phyloP scores from a whole-genome alignment of 2,329 filamentous ascomycete species.

The Sporothrix euskadiensis region DNA sequence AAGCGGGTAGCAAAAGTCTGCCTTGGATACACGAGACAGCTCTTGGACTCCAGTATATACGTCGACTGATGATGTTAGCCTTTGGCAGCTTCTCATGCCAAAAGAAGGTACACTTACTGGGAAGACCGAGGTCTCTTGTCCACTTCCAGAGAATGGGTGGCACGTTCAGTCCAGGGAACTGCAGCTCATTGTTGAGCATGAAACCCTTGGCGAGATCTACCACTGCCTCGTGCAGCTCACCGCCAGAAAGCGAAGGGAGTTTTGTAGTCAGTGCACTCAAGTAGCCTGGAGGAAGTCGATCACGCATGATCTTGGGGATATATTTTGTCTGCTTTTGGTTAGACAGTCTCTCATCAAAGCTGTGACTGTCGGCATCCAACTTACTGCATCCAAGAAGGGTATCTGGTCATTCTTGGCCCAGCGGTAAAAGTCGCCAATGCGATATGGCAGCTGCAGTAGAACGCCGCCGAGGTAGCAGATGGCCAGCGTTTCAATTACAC shows the following conservation, averaged over 20 bases:
- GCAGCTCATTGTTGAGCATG: conserved; percentile 65
- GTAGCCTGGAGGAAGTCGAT: conserved; percentile 63
- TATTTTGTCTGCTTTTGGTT: conserved; percentile 56
- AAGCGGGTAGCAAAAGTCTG: conserved; percentile 61
- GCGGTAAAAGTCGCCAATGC: conserved; percentile 67
- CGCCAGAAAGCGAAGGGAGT: conserved; percentile 48
- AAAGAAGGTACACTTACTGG: conserved; percentile 53
- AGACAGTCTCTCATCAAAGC: neutral
- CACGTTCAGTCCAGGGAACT: conserved; percentile 71
- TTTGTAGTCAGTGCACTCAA: conserved; percentile 58
- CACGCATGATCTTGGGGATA: conserved; percentile 65
- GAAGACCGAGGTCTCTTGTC: conserved; percentile 70
- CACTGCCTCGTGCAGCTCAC: conserved; percentile 65
- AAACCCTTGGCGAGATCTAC: conserved; percentile 65
- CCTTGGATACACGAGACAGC: conserved; percentile 52
- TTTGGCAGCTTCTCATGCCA: conserved; percentile 35
- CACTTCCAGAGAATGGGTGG: conserved; percentile 68
- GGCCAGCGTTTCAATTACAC: conserved; percentile 70
- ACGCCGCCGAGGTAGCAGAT: conserved; percentile 79
- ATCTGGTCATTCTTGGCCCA: conserved; percentile 71
- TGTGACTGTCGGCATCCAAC: neutral
- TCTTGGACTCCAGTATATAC: conserved; percentile 60
- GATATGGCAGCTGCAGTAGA: conserved; percentile 73
- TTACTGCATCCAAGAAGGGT: conserved; percentile 67
- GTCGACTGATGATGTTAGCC: conserved; percentile 54